phyloP scores from a whole-genome alignment of 164 flowering plant genomes.

The Hamamelis virginiana region DNA sequence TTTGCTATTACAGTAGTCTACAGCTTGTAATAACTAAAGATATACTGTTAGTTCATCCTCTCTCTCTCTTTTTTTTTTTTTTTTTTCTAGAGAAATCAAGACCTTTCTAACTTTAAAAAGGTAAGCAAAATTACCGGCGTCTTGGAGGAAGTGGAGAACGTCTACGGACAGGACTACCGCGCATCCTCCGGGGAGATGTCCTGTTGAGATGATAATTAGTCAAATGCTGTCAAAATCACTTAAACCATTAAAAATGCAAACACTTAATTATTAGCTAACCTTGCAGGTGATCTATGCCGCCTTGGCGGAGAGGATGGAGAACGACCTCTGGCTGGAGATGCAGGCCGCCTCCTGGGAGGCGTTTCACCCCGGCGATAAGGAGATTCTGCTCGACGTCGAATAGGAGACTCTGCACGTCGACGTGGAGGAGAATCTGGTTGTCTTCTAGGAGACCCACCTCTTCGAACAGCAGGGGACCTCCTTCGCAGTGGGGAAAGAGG shows the following conservation, averaged over 20 bases:
- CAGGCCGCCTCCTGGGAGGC: conserved; percentile 82
- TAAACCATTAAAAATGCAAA: neutral
- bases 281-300: conserved; percentile 74
- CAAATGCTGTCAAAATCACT: neutral
- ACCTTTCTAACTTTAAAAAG: neutral
- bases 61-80: no score
- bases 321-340: conserved; percentile 79
- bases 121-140: conserved; percentile 65
- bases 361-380: conserved; percentile 71
- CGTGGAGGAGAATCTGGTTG: conserved; percentile 66
- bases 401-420: conserved; percentile 68
- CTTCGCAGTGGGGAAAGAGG: conserved; percentile 67
- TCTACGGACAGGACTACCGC: conserved; percentile 87
- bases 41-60: neutral
- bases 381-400: conserved; percentile 61
- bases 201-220: conserved; percentile 23
- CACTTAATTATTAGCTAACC: conserved; percentile 32
- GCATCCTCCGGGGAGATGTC: conserved; percentile 71
- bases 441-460: conserved; percentile 79
- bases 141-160: conserved; percentile 82
- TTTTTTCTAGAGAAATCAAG: neutral
- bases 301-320: conserved; percentile 77
- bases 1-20: no score
- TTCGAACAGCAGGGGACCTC: conserved; percentile 71
- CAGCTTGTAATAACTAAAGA: no score